Evolutionary conservation across 2,329 filamentous ascomycete species (phyloP).

Genomic region (Torrubiellomyces zombiae): DNA sequence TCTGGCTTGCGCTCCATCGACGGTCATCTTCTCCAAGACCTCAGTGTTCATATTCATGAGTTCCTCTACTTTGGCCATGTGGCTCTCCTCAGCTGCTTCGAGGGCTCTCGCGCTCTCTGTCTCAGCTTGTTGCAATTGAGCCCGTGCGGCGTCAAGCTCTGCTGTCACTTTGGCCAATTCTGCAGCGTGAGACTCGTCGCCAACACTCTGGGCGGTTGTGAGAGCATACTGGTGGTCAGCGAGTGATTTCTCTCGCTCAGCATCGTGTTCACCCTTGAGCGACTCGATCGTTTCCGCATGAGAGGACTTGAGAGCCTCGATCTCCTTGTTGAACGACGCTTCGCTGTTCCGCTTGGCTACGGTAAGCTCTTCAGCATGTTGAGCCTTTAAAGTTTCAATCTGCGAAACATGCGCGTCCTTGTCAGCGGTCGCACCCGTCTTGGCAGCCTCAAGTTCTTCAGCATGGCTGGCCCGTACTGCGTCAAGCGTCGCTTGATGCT

Average conservation of each 20-base stretch:
- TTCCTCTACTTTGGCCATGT: constrained; percentile 30
- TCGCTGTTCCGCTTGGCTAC: constrained; percentile 25
- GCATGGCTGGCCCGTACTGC: constrained; percentile 39
- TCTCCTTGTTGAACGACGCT: constrained; percentile 20
- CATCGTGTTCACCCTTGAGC: constrained; percentile 23
- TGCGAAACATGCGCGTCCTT: constrained; percentile 30
- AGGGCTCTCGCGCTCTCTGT: constrained; percentile 25
- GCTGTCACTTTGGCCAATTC: constrained; percentile 15
- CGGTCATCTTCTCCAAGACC: constrained; percentile 22
- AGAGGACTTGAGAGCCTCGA: constrained; percentile 24
- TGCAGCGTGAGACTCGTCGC: constrained; percentile 11
- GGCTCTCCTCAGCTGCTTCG: constrained; percentile 25
- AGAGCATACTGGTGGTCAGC: constrained; percentile 16
- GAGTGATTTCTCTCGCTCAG: constrained; percentile 19
- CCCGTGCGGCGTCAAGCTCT: constrained; percentile 21
- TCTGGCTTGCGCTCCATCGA: constrained; percentile 19
- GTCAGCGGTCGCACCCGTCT: constrained; percentile 32
- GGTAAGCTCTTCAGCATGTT: constrained; percentile 33
- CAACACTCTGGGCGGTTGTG: constrained; percentile 13
- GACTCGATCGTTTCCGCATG: constrained; percentile 26
- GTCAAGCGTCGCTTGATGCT: constrained; percentile 37
- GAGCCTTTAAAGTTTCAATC: constrained; percentile 37
- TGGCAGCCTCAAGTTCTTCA: constrained; percentile 39
- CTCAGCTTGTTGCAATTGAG: constrained; percentile 29
- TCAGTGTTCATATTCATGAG: constrained; percentile 25